Conservation (phyloP, 768 basidiomycete species). For the Collybiopsis luxurians region DNA sequence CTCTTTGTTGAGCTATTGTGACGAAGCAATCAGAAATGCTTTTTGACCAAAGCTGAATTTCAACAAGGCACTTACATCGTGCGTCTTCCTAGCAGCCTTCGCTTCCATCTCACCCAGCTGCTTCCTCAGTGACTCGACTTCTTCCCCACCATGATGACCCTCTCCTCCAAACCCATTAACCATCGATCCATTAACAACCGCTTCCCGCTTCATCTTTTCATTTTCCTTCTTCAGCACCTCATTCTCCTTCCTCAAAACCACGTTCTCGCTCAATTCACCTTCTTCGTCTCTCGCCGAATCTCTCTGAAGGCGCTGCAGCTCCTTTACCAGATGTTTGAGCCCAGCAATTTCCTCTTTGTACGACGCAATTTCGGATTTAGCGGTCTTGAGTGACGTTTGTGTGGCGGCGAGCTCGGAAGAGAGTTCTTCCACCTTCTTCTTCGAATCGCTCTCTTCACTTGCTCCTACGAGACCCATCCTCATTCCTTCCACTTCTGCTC, state of each 20-base stretch:
- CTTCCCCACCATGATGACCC: conserved; percentile 19
- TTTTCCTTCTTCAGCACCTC: conserved; percentile 80
- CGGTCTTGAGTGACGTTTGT: neutral
- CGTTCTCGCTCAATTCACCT: conserved; percentile 1
- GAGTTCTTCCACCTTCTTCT: conserved; percentile 15
- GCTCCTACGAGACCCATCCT: conserved; percentile 68
- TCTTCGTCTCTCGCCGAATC: conserved; percentile 2
- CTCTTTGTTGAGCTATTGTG: conserved; percentile 78
- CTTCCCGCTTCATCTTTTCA: conserved; percentile 39
- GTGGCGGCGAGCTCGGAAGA: conserved; percentile 1
- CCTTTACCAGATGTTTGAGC: conserved; percentile 89
- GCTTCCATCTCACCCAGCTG: conserved; percentile 68
- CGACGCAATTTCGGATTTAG: neutral
- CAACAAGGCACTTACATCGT: conserved; percentile 71
- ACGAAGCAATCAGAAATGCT: conserved; percentile 2
- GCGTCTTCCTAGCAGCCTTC: conserved; percentile 66
- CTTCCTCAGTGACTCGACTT: conserved; percentile 70
- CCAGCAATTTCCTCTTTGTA: conserved; percentile 70
- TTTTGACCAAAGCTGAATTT: no score
- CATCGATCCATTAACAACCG: neutral
- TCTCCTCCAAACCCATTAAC: neutral
- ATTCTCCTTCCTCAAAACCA: conserved; percentile 53
- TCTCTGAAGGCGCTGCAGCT: conserved; percentile 48
- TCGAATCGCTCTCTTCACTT: neutral
- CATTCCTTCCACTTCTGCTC: conserved; percentile 83